A percentile compares a stretch with the other conserved stretches of the same genome.
Conservation (phyloP, 2,329 filamentous ascomycete species). For the Exophiala mesophila region DNA sequence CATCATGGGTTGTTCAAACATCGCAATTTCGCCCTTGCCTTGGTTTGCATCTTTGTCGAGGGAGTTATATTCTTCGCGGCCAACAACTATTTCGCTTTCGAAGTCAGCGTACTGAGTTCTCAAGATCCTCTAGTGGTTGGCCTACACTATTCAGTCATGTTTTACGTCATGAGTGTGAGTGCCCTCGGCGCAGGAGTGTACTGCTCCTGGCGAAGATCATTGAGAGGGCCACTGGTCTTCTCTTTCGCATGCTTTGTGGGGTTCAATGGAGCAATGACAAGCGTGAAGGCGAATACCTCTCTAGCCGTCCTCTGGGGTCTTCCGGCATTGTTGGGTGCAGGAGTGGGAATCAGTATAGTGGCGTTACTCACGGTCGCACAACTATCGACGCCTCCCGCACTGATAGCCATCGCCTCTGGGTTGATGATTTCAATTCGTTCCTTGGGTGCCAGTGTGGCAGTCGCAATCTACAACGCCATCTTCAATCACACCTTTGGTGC, state of each 20-base stretch:
- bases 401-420: conserved; percentile 11
- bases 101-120: conserved; percentile 9
- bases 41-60: conserved; percentile 54
- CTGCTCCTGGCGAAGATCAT: conserved; percentile 2
- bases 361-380: conserved; percentile 9
- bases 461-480: conserved; percentile 10
- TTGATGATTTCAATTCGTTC: conserved; percentile 5
- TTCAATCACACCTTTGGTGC: not conserved
- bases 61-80: conserved; percentile 60
- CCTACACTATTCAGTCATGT: conserved; percentile 7
- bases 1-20: conserved; percentile 46
- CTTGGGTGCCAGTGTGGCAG: conserved; percentile 7
- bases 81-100: conserved; percentile 29
- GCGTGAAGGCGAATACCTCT: not conserved
- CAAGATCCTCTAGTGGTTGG: conserved; percentile 1
- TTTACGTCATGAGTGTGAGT: conserved; percentile 2
- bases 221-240: conserved; percentile 8
- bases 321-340: conserved; percentile 8
- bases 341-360: conserved; percentile 9
- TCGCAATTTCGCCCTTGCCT: conserved; percentile 56
- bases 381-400: conserved; percentile 7
- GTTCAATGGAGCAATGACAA: conserved; percentile 6
- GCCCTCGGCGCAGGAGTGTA: not conserved
- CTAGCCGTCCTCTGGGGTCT: conserved; percentile 8
- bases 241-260: conserved; percentile 9